Base-by-base conservation (phyloP, 2,329 filamentous ascomycete species). In the Pseudogymnoascus destructans region DNA sequence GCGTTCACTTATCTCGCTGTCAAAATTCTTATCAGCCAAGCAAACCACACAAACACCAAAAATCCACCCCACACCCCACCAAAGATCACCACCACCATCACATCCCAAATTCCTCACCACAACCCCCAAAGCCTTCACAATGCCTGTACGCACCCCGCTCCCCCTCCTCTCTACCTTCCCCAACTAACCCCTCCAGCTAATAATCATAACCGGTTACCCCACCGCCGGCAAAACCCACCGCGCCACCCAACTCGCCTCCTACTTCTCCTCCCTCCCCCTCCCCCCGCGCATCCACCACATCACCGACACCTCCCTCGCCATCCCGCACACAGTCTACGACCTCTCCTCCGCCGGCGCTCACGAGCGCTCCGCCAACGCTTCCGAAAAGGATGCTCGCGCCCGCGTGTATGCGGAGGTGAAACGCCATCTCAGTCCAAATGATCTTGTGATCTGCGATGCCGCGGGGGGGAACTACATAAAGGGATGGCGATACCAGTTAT, bases 401-500 rank as follows among this genome's bases (percentile, higher is more conserved):
- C 78, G 82, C 40, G 76, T 89, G 58, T 89, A 87, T 69, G 88
- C 80, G 61, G 87, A 88, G 61, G 85, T 92, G 49, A 92, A 92
- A 75, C 79, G 88, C 42, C 79, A 84, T 55, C 76, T 95, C 27
- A 82, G 79, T 61, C 79, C 82, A 59, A 81, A 82, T 66, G 85
- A 89, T 66, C 82, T 95, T 59, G 86, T 93, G 57, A 81, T 95
- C 52, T 80, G 89, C 13, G 88, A 95, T 69, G 59, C 57, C 0
- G 59, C 59, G 10, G 83, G 84, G 1, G 74, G 88, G 61, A 93
- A 93, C 71, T 95, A 93, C 72, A 95, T 95, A 73, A 93, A 93
- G 71, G 89, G 88, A 35, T 93, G 87, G 80, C 79, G 89, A 55
- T 95, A 95, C 70, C 88, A 95, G 74, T 75, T 95, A 19, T 86